Conservation (phyloP, 768 basidiomycete genomes). For the Lepiota brunneoincarnata region DNA sequence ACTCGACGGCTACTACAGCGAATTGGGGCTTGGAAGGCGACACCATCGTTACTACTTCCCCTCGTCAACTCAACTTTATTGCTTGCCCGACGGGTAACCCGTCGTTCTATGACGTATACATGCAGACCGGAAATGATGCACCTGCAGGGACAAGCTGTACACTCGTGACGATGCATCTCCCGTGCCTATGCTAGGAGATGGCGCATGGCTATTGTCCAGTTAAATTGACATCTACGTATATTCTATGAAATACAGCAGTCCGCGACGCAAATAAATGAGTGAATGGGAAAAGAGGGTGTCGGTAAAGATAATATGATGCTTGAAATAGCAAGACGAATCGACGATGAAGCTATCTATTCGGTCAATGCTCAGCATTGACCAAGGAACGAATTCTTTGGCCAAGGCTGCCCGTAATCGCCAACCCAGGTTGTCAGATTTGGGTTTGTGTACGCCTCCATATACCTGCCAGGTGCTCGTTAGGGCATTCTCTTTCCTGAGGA, state of each 20-base stretch:
- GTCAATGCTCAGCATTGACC: constrained; percentile 27
- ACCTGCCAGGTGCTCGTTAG: constrained; percentile 25
- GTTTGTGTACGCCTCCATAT: constrained; percentile 70
- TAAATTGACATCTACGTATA: neutral
- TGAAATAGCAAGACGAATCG: neutral
- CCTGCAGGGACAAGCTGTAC: constrained; percentile 38
- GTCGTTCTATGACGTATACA: constrained; percentile 42
- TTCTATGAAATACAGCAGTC: too few relatives aligned
- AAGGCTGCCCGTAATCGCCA: constrained; percentile 47
- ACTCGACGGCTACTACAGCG: constrained; percentile 43
- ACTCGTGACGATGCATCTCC: constrained; percentile 39
- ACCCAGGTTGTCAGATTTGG: constrained; percentile 57
- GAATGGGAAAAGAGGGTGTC: neutral
- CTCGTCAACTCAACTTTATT: constrained; percentile 53
- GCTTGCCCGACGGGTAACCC: constrained; percentile 43
- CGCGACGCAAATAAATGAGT: neutral
- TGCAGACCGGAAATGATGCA: constrained; percentile 49
- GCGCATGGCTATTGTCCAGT: neutral
- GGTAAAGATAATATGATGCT: neutral
- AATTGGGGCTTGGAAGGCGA: constrained; percentile 60
- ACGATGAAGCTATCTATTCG: neutral
- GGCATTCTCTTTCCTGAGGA: neutral
- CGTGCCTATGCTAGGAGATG: constrained; percentile 34
- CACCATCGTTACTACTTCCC: constrained; percentile 53
- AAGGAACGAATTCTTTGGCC: constrained; percentile 58